Base-by-base conservation (phyloP, 164 flowering plant genomes). In the Echeveria elegans region DNA sequence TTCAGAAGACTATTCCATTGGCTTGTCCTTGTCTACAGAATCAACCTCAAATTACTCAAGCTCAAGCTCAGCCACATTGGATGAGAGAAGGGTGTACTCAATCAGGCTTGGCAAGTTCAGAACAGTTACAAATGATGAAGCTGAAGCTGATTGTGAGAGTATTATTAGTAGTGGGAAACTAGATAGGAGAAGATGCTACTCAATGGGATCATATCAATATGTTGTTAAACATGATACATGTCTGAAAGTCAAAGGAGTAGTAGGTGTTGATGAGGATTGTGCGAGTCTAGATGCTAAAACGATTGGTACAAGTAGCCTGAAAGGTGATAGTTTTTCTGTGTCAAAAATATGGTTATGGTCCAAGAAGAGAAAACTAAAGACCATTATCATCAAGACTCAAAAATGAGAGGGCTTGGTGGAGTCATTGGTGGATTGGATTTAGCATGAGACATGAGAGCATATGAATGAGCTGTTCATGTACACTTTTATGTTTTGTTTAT, bases 331-430 rank as follows among this genome's bases (percentile, higher is more conserved):
- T 80, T 78, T 87, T 71, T 87, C 92, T 30, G 85, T 87, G 66
- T 86, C 92, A 61, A 86, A 86, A 77, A 80, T 83, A 40, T 87
- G 92, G 92, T 77, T 73, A 40, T 87, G 92, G 92, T 77, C 89
- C 59, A 87, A 76, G 79, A 85, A 83, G 74, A 77, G 76, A 31
- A 79, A 81, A 72, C 15, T 43, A 2, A 43, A 43, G 47, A 43
- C 19, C 47, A 43, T 43, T 2, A 15, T 43, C 2, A 43, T 43
- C 16, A 16, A 11, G 47, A 43, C 15, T 43, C 47, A 43, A 43
- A 43, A 12, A 43, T 15, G 47, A 18, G 18, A 43, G 3, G 47
- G 47, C 47, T 43, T 11, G 47, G 37, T 34, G 37, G 37, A 34
- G 5, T 34, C 37, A 34, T 3, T 34, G 37, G 37, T 34, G 37